A percentile compares a stretch with the other conserved stretches of the same genome.
These are phyloP conservation scores for Deinandra increscens DNA, from an alignment of 129 eudicot species.

Conservation along the genomic window DNA sequence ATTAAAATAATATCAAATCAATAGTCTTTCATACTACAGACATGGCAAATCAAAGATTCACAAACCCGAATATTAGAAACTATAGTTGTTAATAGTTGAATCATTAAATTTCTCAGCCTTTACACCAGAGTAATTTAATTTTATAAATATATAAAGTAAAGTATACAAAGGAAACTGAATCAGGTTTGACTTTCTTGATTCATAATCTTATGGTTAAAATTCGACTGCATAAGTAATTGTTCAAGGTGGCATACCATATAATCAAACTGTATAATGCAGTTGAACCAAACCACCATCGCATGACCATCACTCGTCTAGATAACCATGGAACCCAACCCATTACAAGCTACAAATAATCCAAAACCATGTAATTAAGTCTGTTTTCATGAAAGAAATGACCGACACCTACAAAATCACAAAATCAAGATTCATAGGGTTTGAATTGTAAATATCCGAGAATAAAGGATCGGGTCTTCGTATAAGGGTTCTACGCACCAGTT, in stretches of 20 bases:
- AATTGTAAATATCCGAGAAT: slow-evolving; percentile 17
- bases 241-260: neutral
- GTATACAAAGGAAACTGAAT: neutral
- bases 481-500: slow-evolving; percentile 66
- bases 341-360: too few relatives aligned
- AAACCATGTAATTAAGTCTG: too few relatives aligned
- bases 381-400: too few relatives aligned
- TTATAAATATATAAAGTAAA: too few relatives aligned
- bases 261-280: neutral
- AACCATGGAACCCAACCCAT: slow-evolving; percentile 20
- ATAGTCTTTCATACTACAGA: too few relatives aligned
- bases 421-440: slow-evolving; percentile 5
- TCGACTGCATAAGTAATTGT: neutral
- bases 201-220: slow-evolving; percentile 3
- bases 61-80: too few relatives aligned
- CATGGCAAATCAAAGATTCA: too few relatives aligned
- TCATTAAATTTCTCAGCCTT: too few relatives aligned
- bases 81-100: too few relatives aligned
- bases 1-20: too few relatives aligned
- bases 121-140: too few relatives aligned
- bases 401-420: neutral
- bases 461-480: slow-evolving; percentile 12
- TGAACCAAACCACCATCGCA: too few relatives aligned
- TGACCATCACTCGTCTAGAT: slow-evolving; percentile 26
- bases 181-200: slow-evolving; percentile 3